Evolutionary conservation across 805 yeast species (phyloP), one percentile per base, ranked within the genome.

Genomic region (Sugiyamaella boreocaroliniensis): DNA sequence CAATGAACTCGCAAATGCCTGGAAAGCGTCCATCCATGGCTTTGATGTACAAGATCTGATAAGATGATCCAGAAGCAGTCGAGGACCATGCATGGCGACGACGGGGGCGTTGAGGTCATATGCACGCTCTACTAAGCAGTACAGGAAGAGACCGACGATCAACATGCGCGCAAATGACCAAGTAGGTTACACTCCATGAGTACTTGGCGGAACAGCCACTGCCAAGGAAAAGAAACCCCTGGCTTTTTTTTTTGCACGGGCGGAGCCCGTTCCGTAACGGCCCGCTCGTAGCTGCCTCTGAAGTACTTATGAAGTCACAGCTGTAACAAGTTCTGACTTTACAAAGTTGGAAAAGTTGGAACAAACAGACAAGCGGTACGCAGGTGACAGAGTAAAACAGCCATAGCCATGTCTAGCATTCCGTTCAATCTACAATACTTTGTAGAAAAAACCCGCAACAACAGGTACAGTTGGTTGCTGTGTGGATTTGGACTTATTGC

Each of bases 401-500:
- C 26, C 26, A 22, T 22, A 6, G 3, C 26, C 11, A 45, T 45
- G 48, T 45, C 48, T 5, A 34, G 65, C 14, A 71, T 74, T 46
- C 71, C 74, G 1, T 71, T 71, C 50, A 55, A 64, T 12, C 57
- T 61, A 3, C 79, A 76, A 54, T 74, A 60, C 57, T 66, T 55
- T 51, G 72, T 68, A 12, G 80, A 76, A 55, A 61, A 48, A 29
- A 62, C 64, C 0, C 58, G 79, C 49, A 74, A 69, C 58, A 59
- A 55, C 47, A 64, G 60, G 50, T 75, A 57, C 53, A 70, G 69
- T 43, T 73, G 78, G 72, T 55, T 71, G 14, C 57, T 67, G 8
- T 68, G 68, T 50, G 64, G 64, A 1, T 37, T 69, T 11, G 58
- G 65, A 6, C 11, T 73, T 1, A 32, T 57, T 3, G 50, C 64